Evolutionary conservation across 148 eudicot genomes (phyloP), one percentile per base, ranked within the genome.

Genomic region (Spergularia bocconei): DNA sequence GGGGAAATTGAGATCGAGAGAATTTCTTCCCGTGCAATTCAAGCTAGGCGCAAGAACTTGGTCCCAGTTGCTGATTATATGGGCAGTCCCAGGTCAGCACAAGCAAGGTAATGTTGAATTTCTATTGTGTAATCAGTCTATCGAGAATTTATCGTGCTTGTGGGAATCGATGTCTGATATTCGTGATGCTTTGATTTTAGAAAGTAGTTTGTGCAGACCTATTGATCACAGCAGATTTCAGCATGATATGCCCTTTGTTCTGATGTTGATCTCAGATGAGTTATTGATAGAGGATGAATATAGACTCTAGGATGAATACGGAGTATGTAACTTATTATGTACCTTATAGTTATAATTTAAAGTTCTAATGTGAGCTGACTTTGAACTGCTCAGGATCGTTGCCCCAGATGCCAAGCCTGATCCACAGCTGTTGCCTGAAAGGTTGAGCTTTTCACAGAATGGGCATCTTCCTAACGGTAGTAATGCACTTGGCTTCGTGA

Each of bases 1-100:
- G 93, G 95, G 73, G 98, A 93, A 76, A 74, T 81, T 56, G 91
- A 88, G 84, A 88, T 93, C 52, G 98, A 93, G 76, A 86, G 70
- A 48, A 63, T 91, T 60, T 79, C 91, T 1, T 59, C 77, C 59
- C 84, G 75, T n/a, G 76, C 59, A 47, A 79, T 93, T 68, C 97
- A 89, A 85, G 88, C 83, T 13, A 87, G 91, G 79, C 80, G 87
- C 60, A 88, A 82, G 74, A 71, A 85, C 73, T 75, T 87, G 79
- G 80, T 91, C 61, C 98, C 98, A 74, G 89, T 87, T 82, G 73
- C 82, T 79, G 89, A 89, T 69, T 72, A 85, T 81, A 78, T 86
- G 67, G 87, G 71, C 64, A 56, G 75, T 69, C 83, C 90, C 67
- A 88, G 82, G 60, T 77, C 72, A 60, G 89, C 76, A 78, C 78